These are phyloP conservation scores for Anthracocystis setariae DNA, from an alignment of 1,284 basidiomycete species.

Conservation along the genomic window DNA sequence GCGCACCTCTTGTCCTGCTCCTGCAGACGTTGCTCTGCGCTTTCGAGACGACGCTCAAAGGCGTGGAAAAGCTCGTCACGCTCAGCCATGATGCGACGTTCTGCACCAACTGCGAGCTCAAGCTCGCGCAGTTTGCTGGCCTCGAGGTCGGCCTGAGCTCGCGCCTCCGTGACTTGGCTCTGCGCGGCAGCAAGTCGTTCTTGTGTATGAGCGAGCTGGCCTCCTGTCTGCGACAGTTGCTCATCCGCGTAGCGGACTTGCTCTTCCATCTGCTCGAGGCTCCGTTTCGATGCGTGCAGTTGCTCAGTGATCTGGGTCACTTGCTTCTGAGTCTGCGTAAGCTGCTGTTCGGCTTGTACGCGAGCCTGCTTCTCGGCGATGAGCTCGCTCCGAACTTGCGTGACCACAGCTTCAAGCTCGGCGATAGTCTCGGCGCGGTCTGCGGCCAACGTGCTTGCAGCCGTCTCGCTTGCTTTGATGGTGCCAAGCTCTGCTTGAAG, in stretches of 20 bases:
- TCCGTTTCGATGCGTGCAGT: conserved; percentile 3
- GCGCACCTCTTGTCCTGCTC: conserved; percentile 63
- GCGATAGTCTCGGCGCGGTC: conserved; percentile 16
- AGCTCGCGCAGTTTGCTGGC: conserved; percentile 42
- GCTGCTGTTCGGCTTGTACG: conserved; percentile 1
- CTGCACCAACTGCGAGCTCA: conserved; percentile 51
- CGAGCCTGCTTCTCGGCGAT: conserved; percentile 7
- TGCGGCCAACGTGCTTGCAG: conserved; percentile 7
- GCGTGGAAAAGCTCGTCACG: conserved; percentile 56
- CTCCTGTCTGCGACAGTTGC: neutral
- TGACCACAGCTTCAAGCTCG: conserved; percentile 17
- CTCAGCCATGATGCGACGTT: conserved; percentile 56
- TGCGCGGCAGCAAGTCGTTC: conserved; percentile 4
- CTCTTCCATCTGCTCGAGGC: neutral
- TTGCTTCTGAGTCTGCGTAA: neutral
- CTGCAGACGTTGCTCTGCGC: conserved; percentile 58
- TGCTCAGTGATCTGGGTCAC: neutral
- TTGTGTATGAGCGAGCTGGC: conserved; percentile 1
- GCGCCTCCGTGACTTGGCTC: conserved; percentile 5
- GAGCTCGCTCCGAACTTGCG: conserved; percentile 15
- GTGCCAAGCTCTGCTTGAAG: conserved; percentile 16
- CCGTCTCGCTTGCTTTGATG: conserved; percentile 1
- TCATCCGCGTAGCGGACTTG: neutral
- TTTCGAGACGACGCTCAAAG: conserved; percentile 55
- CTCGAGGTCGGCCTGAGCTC: conserved; percentile 13